Percentiles rank a stretch among this genome's conserved stretches.
Conservation (phyloP, 2,329 filamentous ascomycete species). For the Fonsecaea multimorphosa region DNA sequence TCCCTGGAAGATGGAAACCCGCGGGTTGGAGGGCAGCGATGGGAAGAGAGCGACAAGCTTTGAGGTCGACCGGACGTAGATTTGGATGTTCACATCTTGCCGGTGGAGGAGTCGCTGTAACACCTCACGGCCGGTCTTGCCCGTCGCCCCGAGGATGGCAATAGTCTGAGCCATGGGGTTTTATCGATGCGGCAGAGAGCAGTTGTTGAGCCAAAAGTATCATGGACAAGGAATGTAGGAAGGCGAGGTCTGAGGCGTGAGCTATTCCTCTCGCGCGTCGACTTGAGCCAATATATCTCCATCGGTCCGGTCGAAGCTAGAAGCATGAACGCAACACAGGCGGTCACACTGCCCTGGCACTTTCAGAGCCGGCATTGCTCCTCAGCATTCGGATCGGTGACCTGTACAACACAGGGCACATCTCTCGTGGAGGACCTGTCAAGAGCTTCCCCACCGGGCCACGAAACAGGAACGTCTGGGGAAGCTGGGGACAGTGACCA, state of each 20-base stretch:
- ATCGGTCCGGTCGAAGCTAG: background rate
- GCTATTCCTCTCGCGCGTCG: background rate
- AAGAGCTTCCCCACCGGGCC: background rate
- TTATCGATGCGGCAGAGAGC: background rate
- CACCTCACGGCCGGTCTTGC: constrained; percentile 23
- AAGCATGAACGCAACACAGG: background rate
- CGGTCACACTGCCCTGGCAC: background rate
- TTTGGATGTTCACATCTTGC: constrained; percentile 6
- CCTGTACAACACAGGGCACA: background rate
- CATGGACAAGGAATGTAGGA: background rate
- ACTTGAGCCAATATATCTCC: background rate
- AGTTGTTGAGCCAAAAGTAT: background rate
- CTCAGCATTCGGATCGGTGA: background rate
- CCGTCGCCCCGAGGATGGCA: constrained; percentile 23
- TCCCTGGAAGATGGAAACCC: constrained; percentile 19
- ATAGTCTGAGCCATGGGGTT: constrained; percentile 15
- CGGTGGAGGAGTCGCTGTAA: constrained; percentile 9
- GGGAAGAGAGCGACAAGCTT: constrained; percentile 26
- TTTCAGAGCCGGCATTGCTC: background rate
- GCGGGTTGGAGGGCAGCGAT: constrained; percentile 1
- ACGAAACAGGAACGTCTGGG: background rate
- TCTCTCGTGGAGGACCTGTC: background rate
- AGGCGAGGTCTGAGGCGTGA: background rate
- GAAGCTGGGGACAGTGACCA: background rate
- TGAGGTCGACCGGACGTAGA: constrained; percentile 21